A percentile compares a stretch with the other conserved stretches of the same genome.
Evolutionary conservation across 169 alveolate species (phyloP).

Genomic region (Eimeria tenella): DNA sequence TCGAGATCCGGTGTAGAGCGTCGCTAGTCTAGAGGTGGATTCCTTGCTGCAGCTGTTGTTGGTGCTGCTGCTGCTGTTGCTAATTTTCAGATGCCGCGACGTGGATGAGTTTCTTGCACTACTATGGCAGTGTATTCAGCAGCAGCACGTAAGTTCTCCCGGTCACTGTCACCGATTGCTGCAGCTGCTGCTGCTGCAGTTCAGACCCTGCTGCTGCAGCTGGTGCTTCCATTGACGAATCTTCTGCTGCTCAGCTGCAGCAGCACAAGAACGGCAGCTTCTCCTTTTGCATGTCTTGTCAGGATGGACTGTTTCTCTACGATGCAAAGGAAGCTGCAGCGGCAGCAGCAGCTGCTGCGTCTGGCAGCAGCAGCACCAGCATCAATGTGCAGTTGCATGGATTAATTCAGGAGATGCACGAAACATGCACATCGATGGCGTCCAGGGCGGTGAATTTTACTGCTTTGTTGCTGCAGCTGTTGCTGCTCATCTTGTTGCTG

Average conservation of each 20-base stretch:
- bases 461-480: neutral
- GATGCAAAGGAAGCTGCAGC: slow-evolving; percentile 42
- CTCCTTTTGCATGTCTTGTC: neutral
- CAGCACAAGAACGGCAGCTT: neutral
- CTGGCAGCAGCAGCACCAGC: slow-evolving; percentile 1
- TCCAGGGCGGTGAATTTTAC: slow-evolving; percentile 23
- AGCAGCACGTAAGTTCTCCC: slow-evolving; percentile 10
- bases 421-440: slow-evolving; percentile 33
- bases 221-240: neutral
- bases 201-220: neutral
- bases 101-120: slow-evolving; percentile 42
- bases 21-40: neutral
- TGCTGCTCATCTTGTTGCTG: neutral
- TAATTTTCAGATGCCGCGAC: slow-evolving; percentile 25
- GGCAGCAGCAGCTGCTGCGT: neutral
- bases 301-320: slow-evolving; percentile 39
- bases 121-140: slow-evolving; percentile 53
- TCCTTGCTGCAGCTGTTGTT: neutral
- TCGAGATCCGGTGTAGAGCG: neutral
- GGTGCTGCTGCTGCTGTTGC: neutral
- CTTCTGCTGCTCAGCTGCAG: slow-evolving; percentile 12
- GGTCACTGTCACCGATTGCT: neutral
- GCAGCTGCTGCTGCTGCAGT: slow-evolving; percentile 20
- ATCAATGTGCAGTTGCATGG: slow-evolving; percentile 47
- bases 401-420: slow-evolving; percentile 32